Conservation (phyloP, 495 filamentous ascomycete species). For the Tuber magnatum region DNA sequence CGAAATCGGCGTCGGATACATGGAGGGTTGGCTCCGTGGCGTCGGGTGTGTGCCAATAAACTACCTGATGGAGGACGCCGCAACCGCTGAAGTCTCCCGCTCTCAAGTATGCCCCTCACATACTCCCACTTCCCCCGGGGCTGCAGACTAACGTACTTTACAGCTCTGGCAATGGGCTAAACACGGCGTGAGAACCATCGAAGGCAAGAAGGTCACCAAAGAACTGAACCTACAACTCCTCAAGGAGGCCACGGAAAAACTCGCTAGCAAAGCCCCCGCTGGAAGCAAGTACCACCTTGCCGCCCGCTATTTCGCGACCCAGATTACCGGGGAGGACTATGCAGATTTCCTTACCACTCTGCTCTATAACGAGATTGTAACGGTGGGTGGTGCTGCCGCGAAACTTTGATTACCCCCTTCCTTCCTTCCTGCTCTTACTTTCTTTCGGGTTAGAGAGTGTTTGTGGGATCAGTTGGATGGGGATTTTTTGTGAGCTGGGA, state of each 20-base stretch:
- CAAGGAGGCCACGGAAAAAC: constrained; percentile 71
- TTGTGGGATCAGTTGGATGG: background rate
- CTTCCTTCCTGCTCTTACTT: background rate
- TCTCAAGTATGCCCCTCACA: constrained; percentile 43
- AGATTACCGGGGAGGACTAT: constrained; percentile 96
- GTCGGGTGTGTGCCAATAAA: constrained; percentile 97
- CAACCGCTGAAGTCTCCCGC: constrained; percentile 90
- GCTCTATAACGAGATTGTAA: constrained; percentile 94
- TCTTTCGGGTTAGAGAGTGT: background rate
- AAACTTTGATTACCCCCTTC: constrained; percentile 29
- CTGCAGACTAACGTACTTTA: constrained; percentile 5
- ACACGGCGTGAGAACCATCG: constrained; percentile 75
- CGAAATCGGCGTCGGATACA: constrained; percentile 92
- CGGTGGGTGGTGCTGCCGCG: constrained; percentile 50
- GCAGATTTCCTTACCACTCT: constrained; percentile 93
- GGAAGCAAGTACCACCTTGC: constrained; percentile 90
- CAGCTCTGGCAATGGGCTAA: constrained; percentile 95
- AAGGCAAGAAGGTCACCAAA: constrained; percentile 92
- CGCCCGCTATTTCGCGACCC: constrained; percentile 80
- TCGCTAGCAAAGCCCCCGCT: constrained; percentile 67
- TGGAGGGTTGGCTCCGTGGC: constrained; percentile 96
- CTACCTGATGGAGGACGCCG: constrained; percentile 98
- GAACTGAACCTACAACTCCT: constrained; percentile 78
- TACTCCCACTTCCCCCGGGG: background rate
- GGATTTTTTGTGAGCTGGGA: background rate